Evolutionary conservation across 1,284 basidiomycete species (phyloP).

Genomic region (Pseudozyma pruni): DNA sequence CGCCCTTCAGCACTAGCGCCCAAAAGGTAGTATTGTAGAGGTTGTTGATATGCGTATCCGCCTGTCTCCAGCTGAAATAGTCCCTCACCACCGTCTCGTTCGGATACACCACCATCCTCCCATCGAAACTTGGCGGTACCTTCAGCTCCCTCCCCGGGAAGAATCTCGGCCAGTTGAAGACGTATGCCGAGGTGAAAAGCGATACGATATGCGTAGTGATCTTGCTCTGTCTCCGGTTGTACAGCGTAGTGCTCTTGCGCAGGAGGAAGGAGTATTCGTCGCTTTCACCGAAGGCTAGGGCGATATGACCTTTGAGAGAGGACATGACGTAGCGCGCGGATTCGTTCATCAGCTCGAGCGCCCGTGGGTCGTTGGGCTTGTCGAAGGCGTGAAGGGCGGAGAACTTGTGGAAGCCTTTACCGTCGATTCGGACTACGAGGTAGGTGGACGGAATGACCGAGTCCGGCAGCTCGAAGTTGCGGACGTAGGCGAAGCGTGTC

Average conservation of each 20-base stretch:
- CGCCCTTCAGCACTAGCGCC: slow-evolving; percentile 86
- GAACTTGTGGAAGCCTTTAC: slow-evolving; percentile 95
- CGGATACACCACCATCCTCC: slow-evolving; percentile 83
- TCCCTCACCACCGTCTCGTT: slow-evolving; percentile 79
- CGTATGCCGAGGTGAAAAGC: slow-evolving; percentile 90
- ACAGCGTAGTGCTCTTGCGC: slow-evolving; percentile 78
- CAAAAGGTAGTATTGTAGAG: slow-evolving; percentile 96
- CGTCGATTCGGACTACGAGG: slow-evolving; percentile 88
- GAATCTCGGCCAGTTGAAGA: slow-evolving; percentile 83
- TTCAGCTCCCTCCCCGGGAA: slow-evolving; percentile 78
- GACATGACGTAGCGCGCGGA: slow-evolving; percentile 84
- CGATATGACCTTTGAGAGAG: slow-evolving; percentile 58
- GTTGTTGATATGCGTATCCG: slow-evolving; percentile 98
- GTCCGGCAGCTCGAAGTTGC: slow-evolving; percentile 89
- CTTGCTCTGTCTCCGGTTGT: slow-evolving; percentile 83
- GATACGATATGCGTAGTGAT: slow-evolving; percentile 89
- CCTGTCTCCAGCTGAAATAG: slow-evolving; percentile 95
- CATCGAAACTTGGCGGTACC: slow-evolving; percentile 92
- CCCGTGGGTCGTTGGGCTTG: slow-evolving; percentile 91
- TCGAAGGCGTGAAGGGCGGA: slow-evolving; percentile 82
- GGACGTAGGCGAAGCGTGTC: slow-evolving; percentile 89
- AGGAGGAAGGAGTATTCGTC: slow-evolving; percentile 97
- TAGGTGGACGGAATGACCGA: slow-evolving; percentile 83
- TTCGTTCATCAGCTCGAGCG: slow-evolving; percentile 90
- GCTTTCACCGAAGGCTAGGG: slow-evolving; percentile 86